Base-by-base conservation (phyloP, 2,329 filamentous ascomycete species). In the Ascochyta fabae region DNA sequence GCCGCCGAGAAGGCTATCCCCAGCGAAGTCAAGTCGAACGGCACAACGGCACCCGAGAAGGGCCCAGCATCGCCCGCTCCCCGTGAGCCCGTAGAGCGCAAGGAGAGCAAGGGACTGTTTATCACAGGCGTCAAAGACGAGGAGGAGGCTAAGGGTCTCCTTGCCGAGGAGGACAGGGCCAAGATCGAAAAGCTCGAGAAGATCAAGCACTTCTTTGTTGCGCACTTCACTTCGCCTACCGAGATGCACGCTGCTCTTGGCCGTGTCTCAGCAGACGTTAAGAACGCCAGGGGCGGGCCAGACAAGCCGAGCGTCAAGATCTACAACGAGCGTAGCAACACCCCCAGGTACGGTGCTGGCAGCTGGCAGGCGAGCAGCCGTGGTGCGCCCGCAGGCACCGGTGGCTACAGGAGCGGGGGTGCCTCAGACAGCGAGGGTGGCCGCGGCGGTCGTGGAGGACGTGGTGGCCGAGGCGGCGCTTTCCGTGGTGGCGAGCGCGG, bases 41-140 rank as follows among this genome's bases (percentile, higher is more conserved):
- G 84, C 54, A 78, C 81, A 12, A 66, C 75, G 5, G 68, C 72
- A 33, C 71, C 75, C 19, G 75, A 78, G 48, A 77, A 77, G 64
- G 69, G 64, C 16, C 70, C 61, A 47, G 72, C 64, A 23, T 71
- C 72, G 1, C 69, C 68, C 16, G 69, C 75, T 15, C 80, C 81
- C 44, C 76, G 78, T 1, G 88, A 90, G 72, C 71, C 81, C 40
- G 78, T 83, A 16, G 84, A 76, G 62, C 76, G 78, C 57, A 78
- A 79, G 69, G 84, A 92, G 69, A 91, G 89, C 65, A 88, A 92
- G 68, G 94, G 91, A 44, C 84, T 99, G 19, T 99, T 97, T 76
- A 88, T 99, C 58, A 91, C 90, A 79, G 93, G 93, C 69, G 87
- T 93, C 22, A 90, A 88, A 67, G 89, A 85, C 49, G 91, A 94